A percentile compares a stretch with the other conserved stretches of the same genome.
Evolutionary conservation across 2,329 filamentous ascomycete species (phyloP).

Genomic region (Colletotrichum cuscutae): DNA sequence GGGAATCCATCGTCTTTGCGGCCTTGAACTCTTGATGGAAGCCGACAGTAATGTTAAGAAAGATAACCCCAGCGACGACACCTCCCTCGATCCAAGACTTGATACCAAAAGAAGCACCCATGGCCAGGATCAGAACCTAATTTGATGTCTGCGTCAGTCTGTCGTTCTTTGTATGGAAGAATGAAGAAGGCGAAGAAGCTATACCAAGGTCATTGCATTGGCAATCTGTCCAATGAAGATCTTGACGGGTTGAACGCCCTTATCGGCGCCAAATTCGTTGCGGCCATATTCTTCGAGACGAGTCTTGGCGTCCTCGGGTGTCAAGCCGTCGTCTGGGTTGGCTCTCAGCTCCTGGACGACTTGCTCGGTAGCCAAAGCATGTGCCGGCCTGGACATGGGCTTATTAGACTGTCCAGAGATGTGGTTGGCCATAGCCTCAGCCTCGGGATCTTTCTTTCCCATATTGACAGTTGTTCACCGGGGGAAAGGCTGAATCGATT

Average conservation of each 20-base stretch:
- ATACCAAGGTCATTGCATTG: conserved; percentile 75
- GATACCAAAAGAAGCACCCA: conserved; percentile 67
- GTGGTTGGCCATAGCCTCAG: conserved; percentile 40
- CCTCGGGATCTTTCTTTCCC: conserved; percentile 37
- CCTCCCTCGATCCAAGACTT: conserved; percentile 69
- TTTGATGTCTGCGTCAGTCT: background rate
- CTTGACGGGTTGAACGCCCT: conserved; percentile 69
- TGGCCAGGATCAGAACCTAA: conserved; percentile 65
- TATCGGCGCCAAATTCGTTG: conserved; percentile 71
- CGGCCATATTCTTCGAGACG: conserved; percentile 67
- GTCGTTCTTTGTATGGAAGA: no score
- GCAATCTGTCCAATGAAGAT: conserved; percentile 74
- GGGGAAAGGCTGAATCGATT: background rate
- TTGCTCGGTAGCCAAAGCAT: conserved; percentile 65
- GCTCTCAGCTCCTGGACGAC: conserved; percentile 66
- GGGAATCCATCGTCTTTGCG: conserved; percentile 61
- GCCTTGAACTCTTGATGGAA: conserved; percentile 58
- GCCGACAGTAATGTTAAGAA: conserved; percentile 67
- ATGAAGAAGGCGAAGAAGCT: conserved; percentile 14
- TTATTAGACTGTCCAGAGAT: conserved; percentile 55
- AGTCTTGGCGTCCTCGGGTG: conserved; percentile 60
- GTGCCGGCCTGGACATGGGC: conserved; percentile 70
- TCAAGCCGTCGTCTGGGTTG: conserved; percentile 67
- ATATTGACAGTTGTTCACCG: conserved; percentile 35
- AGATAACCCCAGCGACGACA: conserved; percentile 66